Conservation (phyloP, 768 basidiomycete species). For the Trametes sanguinea region DNA sequence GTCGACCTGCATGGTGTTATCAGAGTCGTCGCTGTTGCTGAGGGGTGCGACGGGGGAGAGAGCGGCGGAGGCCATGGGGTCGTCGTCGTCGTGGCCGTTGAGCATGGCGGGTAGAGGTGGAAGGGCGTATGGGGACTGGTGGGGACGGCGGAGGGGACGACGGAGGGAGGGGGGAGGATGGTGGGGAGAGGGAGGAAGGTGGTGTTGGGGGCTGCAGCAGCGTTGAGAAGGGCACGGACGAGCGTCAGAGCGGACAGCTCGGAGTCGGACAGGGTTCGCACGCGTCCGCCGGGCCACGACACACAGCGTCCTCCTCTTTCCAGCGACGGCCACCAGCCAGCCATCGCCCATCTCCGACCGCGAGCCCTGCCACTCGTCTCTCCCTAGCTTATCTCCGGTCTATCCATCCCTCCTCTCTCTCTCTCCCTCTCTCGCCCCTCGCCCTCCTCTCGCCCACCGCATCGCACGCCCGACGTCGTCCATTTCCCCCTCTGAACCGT, state of each 20-base stretch:
- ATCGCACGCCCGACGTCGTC: slow-evolving; percentile 5
- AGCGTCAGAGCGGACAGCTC: slow-evolving; percentile 40
- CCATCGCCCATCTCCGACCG: slow-evolving; percentile 14
- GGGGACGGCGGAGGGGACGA: slow-evolving; percentile 27
- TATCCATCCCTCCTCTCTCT: not conserved
- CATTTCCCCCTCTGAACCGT: not conserved
- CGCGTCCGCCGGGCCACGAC: slow-evolving; percentile 39
- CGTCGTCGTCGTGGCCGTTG: slow-evolving; percentile 28
- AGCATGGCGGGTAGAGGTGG: slow-evolving; percentile 21
- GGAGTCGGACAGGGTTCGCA: slow-evolving; percentile 39
- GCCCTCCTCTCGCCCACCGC: not conserved
- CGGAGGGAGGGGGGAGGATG: slow-evolving; percentile 25
- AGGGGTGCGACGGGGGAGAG: slow-evolving; percentile 31
- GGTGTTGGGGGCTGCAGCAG: slow-evolving; percentile 23
- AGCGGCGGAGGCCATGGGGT: slow-evolving; percentile 26
- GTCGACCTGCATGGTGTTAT: slow-evolving; percentile 72
- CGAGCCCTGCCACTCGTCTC: not conserved
- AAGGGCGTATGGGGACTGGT: slow-evolving; percentile 15
- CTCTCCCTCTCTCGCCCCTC: slow-evolving; percentile 2
- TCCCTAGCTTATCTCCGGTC: not conserved
- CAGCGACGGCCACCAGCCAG: slow-evolving; percentile 22
- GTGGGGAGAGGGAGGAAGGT: slow-evolving; percentile 32
- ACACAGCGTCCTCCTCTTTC: slow-evolving; percentile 27
- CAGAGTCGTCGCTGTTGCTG: slow-evolving; percentile 43
- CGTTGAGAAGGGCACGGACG: slow-evolving; percentile 36